Evolutionary conservation across 441 rosid species (phyloP), one percentile per base, ranked within the genome.

Genomic region (Mallotus japonicus): DNA sequence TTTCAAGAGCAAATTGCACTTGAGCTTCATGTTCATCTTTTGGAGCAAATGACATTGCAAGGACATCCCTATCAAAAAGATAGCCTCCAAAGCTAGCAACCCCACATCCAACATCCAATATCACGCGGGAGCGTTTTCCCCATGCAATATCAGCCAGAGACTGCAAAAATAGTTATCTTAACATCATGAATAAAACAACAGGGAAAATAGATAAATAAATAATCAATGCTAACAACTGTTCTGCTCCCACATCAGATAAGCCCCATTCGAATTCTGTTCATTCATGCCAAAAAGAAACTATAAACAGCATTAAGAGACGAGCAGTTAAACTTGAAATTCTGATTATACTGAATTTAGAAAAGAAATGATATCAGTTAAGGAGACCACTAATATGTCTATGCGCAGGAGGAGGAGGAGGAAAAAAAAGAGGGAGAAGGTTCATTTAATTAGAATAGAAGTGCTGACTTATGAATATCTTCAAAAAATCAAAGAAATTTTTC

Each of bases 1-100:
- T 89, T 84, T 94, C 98, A 56, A 94, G 92, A 56, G 97, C 98
- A 72, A 94, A 92, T 65, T 94, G 99, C 67, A 90, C 95, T 80
- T 94, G 99, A 58, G 97, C 99, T 86, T 92, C 99, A 79, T 94
- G 99, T 76, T 94, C 99, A 80, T 94, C 99, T 88, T 92, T 94
- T 44, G 99, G 99, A n/a, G 99, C 99, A 58, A 94, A 84, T 71
- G 99, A 94, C 97, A 94, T 90, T 11, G 94, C 74, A 15, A 94
- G 83, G 67, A 85, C 97, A 75, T 83, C 88, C 82, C 91, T 87
- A 67, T 94, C 97, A 75, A 94, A 94, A 56, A 94, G 95, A 80
- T 71, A 95, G 71, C 96, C 98, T 67, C 98, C 98, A 73, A 95
- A 92, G 80, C 99, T 92, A 73, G 99, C 98, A 76, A 91, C 99